Evolutionary conservation across 768 basidiomycete genomes (phyloP).

Genomic region (Tylopilus rubrobrunneus): DNA sequence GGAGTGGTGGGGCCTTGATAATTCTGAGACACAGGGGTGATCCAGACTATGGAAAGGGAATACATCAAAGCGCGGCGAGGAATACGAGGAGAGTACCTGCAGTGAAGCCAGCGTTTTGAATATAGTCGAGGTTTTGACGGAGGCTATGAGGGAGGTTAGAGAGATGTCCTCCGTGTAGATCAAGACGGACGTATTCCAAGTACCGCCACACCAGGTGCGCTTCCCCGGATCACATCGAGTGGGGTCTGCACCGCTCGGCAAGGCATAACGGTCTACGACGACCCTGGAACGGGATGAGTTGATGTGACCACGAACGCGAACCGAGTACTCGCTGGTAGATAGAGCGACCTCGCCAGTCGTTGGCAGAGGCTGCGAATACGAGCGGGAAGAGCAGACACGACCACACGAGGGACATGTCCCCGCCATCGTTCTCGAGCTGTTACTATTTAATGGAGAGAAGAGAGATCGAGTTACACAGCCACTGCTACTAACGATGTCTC

Average conservation of each 20-base stretch:
- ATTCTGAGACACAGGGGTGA: constrained; percentile 77
- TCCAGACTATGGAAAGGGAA: constrained; percentile 55
- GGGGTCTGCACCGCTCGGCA: constrained; percentile 7
- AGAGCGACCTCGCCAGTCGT: constrained; percentile 15
- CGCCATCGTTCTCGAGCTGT: not conserved
- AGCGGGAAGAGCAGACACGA: not conserved
- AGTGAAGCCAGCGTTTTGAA: constrained; percentile 78
- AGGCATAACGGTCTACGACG: constrained; percentile 12
- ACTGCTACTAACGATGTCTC: constrained; percentile 5
- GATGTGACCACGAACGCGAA: too few species aligned
- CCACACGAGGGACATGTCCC: not conserved
- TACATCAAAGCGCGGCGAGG: not conserved
- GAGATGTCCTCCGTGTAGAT: not conserved
- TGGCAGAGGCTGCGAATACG: constrained; percentile 7
- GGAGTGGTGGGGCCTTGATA: constrained; percentile 65
- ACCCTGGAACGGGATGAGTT: constrained; percentile 4
- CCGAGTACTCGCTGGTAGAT: constrained; percentile 12
- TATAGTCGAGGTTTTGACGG: constrained; percentile 76
- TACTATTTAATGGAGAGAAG: not conserved
- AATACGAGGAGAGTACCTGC: constrained; percentile 41
- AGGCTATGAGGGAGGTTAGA: constrained; percentile 36
- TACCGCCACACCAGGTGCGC: constrained; percentile 17
- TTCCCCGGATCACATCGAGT: constrained; percentile 7
- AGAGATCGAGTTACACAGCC: not conserved
- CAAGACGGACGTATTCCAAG: constrained; percentile 11